phyloP scores from a whole-genome alignment of 176 grass and related monocot species.

The Hordeum vulgare region MorexV3_pseudomolecules_assembly NC_058521.1:119906136-119906635 shows the following conservation, averaged over 20 bases:
- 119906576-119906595: not conserved
- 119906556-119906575: not conserved
- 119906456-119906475: not conserved
- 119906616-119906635: not conserved
- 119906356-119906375: slow-evolving; percentile 23
- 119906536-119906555: slow-evolving; percentile 9
- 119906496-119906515: slow-evolving; percentile 26
- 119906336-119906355: not conserved
- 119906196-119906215: not conserved
- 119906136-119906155: not conserved
- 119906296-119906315: not conserved
- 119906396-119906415: slow-evolving; percentile 28
- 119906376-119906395: slow-evolving; percentile 26
- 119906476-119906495: slow-evolving; percentile 24
- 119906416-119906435: not conserved
- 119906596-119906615: not conserved
- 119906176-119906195: not conserved
- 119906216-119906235: no score
- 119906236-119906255: not conserved
- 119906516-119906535: slow-evolving; percentile 34
- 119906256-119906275: not conserved
- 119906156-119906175: not conserved
- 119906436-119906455: not conserved
- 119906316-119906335: not conserved
- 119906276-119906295: not conserved